These are phyloP conservation scores for Pyronema domesticum DNA, from an alignment of 495 filamentous ascomycete species.

Conservation along the genomic window DNA sequence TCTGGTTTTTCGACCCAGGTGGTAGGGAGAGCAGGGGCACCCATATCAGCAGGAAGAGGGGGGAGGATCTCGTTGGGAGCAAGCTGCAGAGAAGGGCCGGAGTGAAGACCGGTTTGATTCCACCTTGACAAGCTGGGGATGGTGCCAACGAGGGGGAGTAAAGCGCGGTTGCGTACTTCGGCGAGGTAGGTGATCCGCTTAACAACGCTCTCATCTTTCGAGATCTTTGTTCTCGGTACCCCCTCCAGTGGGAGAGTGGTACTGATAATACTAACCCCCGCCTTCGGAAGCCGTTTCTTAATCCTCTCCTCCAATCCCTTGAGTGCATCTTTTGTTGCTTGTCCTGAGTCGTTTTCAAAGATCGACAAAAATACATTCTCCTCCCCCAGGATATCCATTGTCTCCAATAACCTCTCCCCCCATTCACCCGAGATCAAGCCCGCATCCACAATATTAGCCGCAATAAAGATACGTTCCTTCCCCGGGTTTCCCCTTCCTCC, in stretches of 20 bases:
- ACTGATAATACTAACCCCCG: conserved; percentile 29
- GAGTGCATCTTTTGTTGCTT: conserved; percentile 28
- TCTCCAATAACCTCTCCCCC: conserved; percentile 42
- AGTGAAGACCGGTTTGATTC: conserved; percentile 6
- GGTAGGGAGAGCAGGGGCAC: conserved; percentile 8
- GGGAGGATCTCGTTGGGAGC: not conserved
- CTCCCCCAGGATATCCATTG: conserved; percentile 43
- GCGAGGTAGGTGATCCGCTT: conserved; percentile 65
- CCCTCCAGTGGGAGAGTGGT: conserved; percentile 23
- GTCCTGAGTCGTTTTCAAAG: conserved; percentile 56
- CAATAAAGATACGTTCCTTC: conserved; percentile 57
- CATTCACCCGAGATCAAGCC: conserved; percentile 45
- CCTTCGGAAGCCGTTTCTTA: conserved; percentile 35
- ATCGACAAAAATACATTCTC: conserved; percentile 40
- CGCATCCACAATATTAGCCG: conserved; percentile 53
- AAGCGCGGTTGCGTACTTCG: conserved; percentile 55
- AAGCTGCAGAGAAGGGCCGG: not conserved
- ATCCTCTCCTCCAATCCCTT: conserved; percentile 27
- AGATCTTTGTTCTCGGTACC: conserved; percentile 40
- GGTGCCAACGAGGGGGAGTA: conserved; percentile 40
- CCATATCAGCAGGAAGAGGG: not conserved
- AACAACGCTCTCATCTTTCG: conserved; percentile 41
- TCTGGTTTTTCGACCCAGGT: conserved; percentile 24
- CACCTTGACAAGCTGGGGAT: conserved; percentile 14
- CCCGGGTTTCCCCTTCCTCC: conserved; percentile 43